phyloP scores from a whole-genome alignment of 257 asterid species.

The Gynochthodes officinalis region DNA sequence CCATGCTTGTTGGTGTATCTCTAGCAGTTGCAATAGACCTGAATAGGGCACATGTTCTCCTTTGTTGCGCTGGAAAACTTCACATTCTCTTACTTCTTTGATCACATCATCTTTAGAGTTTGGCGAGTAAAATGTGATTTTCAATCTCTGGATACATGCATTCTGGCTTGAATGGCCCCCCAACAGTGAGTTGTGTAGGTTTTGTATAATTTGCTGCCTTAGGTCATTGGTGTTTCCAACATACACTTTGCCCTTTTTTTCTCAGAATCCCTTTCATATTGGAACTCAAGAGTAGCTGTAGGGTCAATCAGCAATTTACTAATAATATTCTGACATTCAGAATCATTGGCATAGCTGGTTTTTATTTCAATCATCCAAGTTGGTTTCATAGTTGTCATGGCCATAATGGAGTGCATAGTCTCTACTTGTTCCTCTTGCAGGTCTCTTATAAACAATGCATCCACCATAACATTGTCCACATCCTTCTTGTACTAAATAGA shows the following conservation, averaged over 20 bases:
- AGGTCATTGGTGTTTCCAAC: not conserved
- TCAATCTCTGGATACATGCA: not conserved
- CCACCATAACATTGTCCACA: no score
- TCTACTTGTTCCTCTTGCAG: no score
- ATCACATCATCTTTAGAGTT: not conserved
- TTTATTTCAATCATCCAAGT: not conserved
- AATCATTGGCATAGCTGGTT: not conserved
- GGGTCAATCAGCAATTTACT: no score
- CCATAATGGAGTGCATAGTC: no score
- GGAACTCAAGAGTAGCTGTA: no score
- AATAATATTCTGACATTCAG: not conserved
- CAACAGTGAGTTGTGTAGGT: not conserved
- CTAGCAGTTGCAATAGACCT: not conserved
- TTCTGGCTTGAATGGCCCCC: not conserved
- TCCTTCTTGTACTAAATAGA: no score
- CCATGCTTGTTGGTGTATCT: no score
- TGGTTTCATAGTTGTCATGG: no score
- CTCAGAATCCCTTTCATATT: not conserved
- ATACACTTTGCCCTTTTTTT: no score
- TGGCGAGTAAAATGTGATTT: not conserved
- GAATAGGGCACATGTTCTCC: not conserved
- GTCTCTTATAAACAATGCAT: no score
- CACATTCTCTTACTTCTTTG: not conserved
- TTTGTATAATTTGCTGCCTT: no score
- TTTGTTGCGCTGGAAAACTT: not conserved